Base-by-base conservation (phyloP, 148 eudicot genomes). In the Chenopodium formosanum region DNA sequence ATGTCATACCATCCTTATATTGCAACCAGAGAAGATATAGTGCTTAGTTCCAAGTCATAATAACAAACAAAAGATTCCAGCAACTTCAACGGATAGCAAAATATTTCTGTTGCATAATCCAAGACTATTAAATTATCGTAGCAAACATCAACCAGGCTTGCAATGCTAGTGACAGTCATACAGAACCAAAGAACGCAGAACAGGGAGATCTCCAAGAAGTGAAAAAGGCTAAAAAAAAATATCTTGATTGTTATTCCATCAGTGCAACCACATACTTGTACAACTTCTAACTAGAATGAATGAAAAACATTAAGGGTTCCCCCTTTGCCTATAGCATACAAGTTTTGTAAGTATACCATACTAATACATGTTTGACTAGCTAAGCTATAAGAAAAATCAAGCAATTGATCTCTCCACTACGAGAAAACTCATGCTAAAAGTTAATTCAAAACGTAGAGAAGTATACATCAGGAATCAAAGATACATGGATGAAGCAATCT, bases 401-500 rank as follows among this genome's bases (percentile, higher is more conserved):
- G 72, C 40, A 31, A 70, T 25, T 20, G 48, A 78, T 13, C 37
- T 82, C 73, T 78, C 60, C 66, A 77, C 64, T 47, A 60, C 40
- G 27, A 84, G 76, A 86, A 86, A 79, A 80, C 79, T 19, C 50
- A 80, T 80, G 64, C 78, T 84, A 80, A 63, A 47, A 81, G 32
- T 62, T 75, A 63, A 53, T 73, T 46, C 50, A 75, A 78, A 64
- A 73, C 17, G 82, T 70, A 37, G 40, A 85, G 76, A 79, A 75
- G 32, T 77, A 82, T 84, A 84, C 89, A 89, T 81, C 78, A 23
- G 64, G 46, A 69, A 74, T 77, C 37, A 75, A 6, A 40, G 44
- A 78, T 47, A 74, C 58, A 78, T 20, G 19, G 60, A 13, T 40
- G 20, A 46, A 58, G 32, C 52, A 58, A 58, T 60, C 79, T 40